phyloP scores from a whole-genome alignment of 305 asterid species.

The Salvia sclarea region DNA sequence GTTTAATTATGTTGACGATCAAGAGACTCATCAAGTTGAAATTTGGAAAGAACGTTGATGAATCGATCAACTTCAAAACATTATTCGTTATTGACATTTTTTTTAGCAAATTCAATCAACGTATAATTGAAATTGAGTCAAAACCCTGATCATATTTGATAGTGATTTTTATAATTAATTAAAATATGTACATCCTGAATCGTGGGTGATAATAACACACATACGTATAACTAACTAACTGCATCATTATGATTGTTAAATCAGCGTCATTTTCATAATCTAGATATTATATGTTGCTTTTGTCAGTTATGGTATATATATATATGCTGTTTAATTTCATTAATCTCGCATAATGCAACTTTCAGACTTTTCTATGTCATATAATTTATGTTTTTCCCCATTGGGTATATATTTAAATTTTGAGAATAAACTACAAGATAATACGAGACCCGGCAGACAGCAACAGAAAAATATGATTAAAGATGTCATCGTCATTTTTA shows the following conservation, averaged over 20 bases:
- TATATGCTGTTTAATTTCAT: not conserved
- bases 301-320: not conserved
- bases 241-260: conserved; percentile 17
- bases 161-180: conserved; percentile 21
- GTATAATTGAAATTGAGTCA: not conserved
- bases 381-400: not conserved
- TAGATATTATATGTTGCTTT: conserved; percentile 5
- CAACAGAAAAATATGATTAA: conserved; percentile 21
- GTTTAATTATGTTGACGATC: not conserved
- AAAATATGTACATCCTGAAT: conserved; percentile 14
- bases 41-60: not conserved
- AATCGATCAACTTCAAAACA: not conserved
- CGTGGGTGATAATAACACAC: conserved; percentile 7
- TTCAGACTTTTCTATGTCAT: not conserved
- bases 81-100: not conserved
- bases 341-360: not conserved
- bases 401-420: not conserved
- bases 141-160: conserved; percentile 33
- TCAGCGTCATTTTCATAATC: conserved; percentile 28
- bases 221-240: not conserved
- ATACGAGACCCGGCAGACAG: conserved; percentile 10
- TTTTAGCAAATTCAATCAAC: not conserved
- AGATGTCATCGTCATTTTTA: conserved; percentile 30
- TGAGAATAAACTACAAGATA: not conserved
- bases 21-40: not conserved